phyloP scores from a whole-genome alignment of 495 filamentous ascomycete genomes.

The Cercophora sp. region DNA sequence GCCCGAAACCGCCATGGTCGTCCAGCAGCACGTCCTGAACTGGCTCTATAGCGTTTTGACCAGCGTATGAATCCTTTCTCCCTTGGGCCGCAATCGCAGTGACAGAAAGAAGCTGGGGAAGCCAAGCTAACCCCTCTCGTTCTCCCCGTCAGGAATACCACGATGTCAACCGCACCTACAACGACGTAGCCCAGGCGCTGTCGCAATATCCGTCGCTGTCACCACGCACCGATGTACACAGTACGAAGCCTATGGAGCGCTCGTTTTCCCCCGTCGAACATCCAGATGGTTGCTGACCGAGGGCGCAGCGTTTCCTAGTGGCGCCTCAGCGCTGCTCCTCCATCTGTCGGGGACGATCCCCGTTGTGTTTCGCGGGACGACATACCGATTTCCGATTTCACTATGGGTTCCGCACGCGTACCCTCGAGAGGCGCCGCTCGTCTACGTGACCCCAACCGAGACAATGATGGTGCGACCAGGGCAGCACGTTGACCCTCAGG shows the following conservation, averaged over 20 bases:
- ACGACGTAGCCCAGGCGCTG: constrained; percentile 79
- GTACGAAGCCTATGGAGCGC: constrained; percentile 49
- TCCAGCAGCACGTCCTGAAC: constrained; percentile 82
- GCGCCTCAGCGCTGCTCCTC: constrained; percentile 79
- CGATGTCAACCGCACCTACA: constrained; percentile 87
- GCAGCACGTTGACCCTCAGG: constrained; percentile 93
- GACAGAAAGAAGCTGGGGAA: too few species aligned
- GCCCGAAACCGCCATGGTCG: constrained; percentile 56
- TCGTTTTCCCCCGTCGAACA: not conserved
- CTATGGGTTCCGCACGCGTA: constrained; percentile 96
- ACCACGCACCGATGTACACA: constrained; percentile 94
- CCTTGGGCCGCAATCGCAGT: too few species aligned
- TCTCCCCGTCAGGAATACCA: constrained; percentile 70
- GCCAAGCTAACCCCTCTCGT: constrained; percentile 17
- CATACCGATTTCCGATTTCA: constrained; percentile 86
- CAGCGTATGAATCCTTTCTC: constrained; percentile 59
- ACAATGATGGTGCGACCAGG: constrained; percentile 88
- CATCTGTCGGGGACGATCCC: constrained; percentile 84
- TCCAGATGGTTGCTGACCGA: not conserved
- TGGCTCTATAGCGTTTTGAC: constrained; percentile 92
- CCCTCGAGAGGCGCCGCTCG: constrained; percentile 76
- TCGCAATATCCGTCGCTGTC: constrained; percentile 78
- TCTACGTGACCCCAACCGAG: constrained; percentile 82
- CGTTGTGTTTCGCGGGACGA: constrained; percentile 79
- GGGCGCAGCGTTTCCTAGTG: constrained; percentile 79